These are phyloP conservation scores for Xylaria flabelliformis DNA, from an alignment of 495 filamentous ascomycete species.

Conservation along the genomic window DNA sequence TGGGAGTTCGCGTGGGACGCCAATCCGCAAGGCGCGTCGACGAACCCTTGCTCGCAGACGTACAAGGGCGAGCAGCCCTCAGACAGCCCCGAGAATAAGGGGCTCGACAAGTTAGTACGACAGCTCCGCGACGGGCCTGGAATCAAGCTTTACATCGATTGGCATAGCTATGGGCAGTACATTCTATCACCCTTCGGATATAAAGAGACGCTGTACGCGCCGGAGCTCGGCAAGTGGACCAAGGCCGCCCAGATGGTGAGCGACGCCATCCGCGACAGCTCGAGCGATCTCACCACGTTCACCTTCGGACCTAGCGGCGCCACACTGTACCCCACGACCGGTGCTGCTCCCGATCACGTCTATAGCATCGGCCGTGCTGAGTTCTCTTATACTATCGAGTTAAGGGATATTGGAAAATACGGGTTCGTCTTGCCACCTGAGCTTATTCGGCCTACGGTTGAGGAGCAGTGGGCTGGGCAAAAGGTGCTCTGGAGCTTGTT, in stretches of 20 bases:
- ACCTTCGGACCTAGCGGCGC: slow-evolving; percentile 57
- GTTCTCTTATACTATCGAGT: slow-evolving; percentile 56
- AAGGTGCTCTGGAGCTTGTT: slow-evolving; percentile 44
- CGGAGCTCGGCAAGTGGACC: slow-evolving; percentile 55
- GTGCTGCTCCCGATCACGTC: slow-evolving; percentile 54
- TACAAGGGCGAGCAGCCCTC: slow-evolving; percentile 50
- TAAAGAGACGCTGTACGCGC: slow-evolving; percentile 34
- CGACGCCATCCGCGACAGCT: slow-evolving; percentile 49
- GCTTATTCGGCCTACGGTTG: slow-evolving; percentile 49
- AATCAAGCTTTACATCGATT: slow-evolving; percentile 57
- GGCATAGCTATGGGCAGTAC: slow-evolving; percentile 56
- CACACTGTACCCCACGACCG: slow-evolving; percentile 56
- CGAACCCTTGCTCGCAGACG: slow-evolving; percentile 54
- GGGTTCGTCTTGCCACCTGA: slow-evolving; percentile 57
- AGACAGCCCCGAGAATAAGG: slow-evolving; percentile 36
- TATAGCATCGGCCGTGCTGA: slow-evolving; percentile 51
- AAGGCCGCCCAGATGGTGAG: slow-evolving; percentile 39
- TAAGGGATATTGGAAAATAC: slow-evolving; percentile 52
- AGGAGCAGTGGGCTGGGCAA: slow-evolving; percentile 55
- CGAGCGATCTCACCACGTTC: slow-evolving; percentile 42
- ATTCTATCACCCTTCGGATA: slow-evolving; percentile 32
- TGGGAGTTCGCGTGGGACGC: slow-evolving; percentile 56
- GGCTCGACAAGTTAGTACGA: slow-evolving; percentile 40
- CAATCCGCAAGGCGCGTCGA: slow-evolving; percentile 49
- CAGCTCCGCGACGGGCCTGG: slow-evolving; percentile 46